phyloP scores from a whole-genome alignment of 2,329 filamentous ascomycete genomes.

The Talaromyces amestolkiae region DNA sequence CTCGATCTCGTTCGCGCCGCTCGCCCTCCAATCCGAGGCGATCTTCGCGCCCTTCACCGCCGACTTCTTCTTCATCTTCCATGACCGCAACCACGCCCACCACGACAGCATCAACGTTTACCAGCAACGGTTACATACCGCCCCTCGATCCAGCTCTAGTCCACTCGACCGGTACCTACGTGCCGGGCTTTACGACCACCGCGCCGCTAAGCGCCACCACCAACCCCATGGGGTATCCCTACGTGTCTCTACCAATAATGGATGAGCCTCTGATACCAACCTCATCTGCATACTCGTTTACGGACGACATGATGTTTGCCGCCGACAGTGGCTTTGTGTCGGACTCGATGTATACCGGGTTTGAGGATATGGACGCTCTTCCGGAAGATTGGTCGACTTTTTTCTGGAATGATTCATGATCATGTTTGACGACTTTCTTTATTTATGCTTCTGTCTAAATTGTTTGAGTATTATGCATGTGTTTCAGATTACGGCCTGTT shows the following conservation, averaged over 20 bases:
- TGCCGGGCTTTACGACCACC: not conserved
- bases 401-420: constrained; percentile 20
- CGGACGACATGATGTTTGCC: constrained; percentile 17
- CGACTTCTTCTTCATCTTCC: not conserved
- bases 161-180: not conserved
- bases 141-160: constrained; percentile 6
- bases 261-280: constrained; percentile 16
- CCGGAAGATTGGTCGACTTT: constrained; percentile 51
- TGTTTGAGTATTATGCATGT: not conserved
- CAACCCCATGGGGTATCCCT: constrained; percentile 15
- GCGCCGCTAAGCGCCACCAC: not conserved
- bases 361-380: constrained; percentile 35
- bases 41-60: constrained; percentile 12
- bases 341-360: constrained; percentile 19
- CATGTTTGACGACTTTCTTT: not conserved
- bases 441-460: not conserved
- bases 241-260: constrained; percentile 17
- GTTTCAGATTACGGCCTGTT: not conserved
- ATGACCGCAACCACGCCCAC: not conserved
- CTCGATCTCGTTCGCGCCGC: not conserved
- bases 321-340: constrained; percentile 15
- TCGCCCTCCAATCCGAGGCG: constrained; percentile 4
- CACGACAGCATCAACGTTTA: not conserved
- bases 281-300: constrained; percentile 8
- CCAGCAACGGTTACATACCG: not conserved